These are phyloP conservation scores for Suillus luteus DNA, from an alignment of 768 basidiomycete species.

Conservation along the genomic window DNA sequence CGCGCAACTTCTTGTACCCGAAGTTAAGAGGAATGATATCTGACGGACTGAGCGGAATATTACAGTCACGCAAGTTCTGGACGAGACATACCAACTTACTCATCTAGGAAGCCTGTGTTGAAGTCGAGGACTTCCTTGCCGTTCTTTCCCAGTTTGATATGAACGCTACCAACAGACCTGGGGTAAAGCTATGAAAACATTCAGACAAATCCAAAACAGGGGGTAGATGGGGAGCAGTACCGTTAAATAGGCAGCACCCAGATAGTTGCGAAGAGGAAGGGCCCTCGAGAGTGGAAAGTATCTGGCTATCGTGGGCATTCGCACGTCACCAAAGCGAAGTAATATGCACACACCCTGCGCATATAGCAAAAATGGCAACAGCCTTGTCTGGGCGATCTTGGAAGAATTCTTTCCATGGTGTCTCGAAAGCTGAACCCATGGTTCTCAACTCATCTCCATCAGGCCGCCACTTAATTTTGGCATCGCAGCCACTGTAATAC, in stretches of 20 bases:
- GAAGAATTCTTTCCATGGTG: slow-evolving; percentile 52
- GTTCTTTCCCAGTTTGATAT: slow-evolving; percentile 46
- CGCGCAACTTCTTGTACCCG: slow-evolving; percentile 57
- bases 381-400: slow-evolving; percentile 56
- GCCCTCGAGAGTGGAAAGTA: too few species aligned
- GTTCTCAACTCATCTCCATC: slow-evolving; percentile 47
- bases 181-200: slow-evolving; percentile 15
- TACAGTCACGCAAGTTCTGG: background rate
- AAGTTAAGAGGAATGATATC: slow-evolving; percentile 36
- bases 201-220: too few species aligned
- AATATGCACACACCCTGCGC: slow-evolving; percentile 38
- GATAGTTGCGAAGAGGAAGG: too few species aligned
- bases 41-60: background rate
- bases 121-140: slow-evolving; percentile 45
- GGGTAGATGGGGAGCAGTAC: too few species aligned
- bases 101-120: slow-evolving; percentile 44
- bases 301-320: too few species aligned
- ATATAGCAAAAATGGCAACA: slow-evolving; percentile 44
- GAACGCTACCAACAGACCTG: slow-evolving; percentile 41
- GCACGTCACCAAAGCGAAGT: too few species aligned
- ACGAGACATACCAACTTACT: slow-evolving; percentile 34
- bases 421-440: slow-evolving; percentile 48
- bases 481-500: slow-evolving; percentile 48
- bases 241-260: too few species aligned
- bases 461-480: slow-evolving; percentile 59